Evolutionary conservation across 2,329 filamentous ascomycete genomes (phyloP).

Genomic region (Alternaria sp.): DNA sequence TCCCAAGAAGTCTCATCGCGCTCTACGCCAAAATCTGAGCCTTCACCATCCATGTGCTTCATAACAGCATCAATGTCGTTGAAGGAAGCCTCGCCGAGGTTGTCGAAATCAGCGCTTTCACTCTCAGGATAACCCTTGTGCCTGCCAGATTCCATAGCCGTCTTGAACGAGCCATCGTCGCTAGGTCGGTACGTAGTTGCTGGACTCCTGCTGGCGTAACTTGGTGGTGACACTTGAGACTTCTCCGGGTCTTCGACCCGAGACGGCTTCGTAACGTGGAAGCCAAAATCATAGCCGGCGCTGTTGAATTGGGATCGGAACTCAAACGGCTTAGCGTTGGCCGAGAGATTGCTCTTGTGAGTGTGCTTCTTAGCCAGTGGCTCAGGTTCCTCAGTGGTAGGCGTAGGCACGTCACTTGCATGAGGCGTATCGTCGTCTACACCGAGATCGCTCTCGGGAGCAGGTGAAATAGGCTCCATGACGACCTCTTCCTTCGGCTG

Average conservation of each 20-base stretch:
- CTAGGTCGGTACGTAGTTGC: slow-evolving; percentile 53
- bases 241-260: slow-evolving; percentile 38
- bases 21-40: slow-evolving; percentile 78
- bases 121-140: slow-evolving; percentile 48
- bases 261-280: slow-evolving; percentile 53
- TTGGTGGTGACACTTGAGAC: slow-evolving; percentile 28
- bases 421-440: slow-evolving; percentile 38
- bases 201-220: slow-evolving; percentile 47
- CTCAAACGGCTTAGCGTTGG: slow-evolving; percentile 74
- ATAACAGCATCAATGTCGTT: slow-evolving; percentile 94
- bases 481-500: slow-evolving; percentile 22
- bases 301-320: slow-evolving; percentile 48
- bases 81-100: slow-evolving; percentile 62
- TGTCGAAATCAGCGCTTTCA: slow-evolving; percentile 50
- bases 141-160: slow-evolving; percentile 47
- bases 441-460: slow-evolving; percentile 17
- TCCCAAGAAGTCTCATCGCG: slow-evolving; percentile 61
- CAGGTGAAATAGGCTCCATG: slow-evolving; percentile 22
- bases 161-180: slow-evolving; percentile 53
- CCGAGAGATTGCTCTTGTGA: slow-evolving; percentile 68
- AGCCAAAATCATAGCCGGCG: slow-evolving; percentile 49
- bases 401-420: slow-evolving; percentile 41
- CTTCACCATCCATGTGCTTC: slow-evolving; percentile 78
- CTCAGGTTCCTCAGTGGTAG: slow-evolving; percentile 42
- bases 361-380: slow-evolving; percentile 39